phyloP scores from a whole-genome alignment of 345 rosid genomes.

The Melaleuca quinquenervia region DNA sequence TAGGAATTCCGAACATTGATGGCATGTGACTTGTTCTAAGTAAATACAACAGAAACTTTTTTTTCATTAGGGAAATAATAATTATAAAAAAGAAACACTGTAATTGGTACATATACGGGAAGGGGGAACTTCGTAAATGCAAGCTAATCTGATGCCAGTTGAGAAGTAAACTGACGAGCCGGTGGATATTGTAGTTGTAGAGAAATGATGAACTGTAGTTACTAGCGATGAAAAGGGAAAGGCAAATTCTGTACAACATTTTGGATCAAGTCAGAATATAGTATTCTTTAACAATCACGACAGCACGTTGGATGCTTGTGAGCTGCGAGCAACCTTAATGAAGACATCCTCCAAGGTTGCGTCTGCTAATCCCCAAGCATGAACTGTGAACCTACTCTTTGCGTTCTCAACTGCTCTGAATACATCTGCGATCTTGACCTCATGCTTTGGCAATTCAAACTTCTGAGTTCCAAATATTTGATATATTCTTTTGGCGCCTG shows the following conservation, averaged over 20 bases:
- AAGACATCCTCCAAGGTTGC: constrained; percentile 96
- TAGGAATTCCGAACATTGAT: background rate
- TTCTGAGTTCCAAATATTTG: constrained; percentile 90
- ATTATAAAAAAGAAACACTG: background rate
- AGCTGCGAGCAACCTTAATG: constrained; percentile 71
- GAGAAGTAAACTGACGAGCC: background rate
- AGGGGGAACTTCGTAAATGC: background rate
- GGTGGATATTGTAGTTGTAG: background rate
- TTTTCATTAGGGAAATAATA: background rate
- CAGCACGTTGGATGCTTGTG: constrained; percentile 39
- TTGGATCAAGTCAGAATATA: background rate
- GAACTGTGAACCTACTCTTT: constrained; percentile 59
- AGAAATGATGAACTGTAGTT: background rate
- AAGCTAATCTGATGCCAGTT: background rate
- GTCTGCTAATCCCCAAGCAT: constrained; percentile 93
- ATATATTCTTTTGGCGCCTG: constrained; percentile 61
- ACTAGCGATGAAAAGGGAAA: background rate
- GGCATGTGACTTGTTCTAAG: background rate
- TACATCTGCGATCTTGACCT: constrained; percentile 61
- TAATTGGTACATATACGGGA: background rate
- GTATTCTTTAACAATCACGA: constrained; percentile 18
- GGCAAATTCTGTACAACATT: background rate
- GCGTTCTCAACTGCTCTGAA: constrained; percentile 80
- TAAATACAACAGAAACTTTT: background rate
- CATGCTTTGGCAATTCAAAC: constrained; percentile 82